Percentiles rank a stretch among this genome's conserved stretches.
phyloP scores from a whole-genome alignment of 164 flowering plant species.

The grape (Vitis vinifera) region DNA sequence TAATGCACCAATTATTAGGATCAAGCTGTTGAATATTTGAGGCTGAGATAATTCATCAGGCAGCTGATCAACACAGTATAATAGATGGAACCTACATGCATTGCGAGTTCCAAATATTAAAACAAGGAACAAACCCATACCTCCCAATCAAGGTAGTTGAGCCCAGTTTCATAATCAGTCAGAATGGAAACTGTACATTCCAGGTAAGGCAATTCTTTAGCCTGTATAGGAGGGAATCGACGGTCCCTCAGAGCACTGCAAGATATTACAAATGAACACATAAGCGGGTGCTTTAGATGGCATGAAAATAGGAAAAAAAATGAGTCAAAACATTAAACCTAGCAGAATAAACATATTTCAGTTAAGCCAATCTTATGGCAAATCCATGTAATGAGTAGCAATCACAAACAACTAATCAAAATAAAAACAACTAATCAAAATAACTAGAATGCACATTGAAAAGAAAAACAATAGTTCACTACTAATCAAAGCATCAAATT shows the following conservation, averaged over 20 bases:
- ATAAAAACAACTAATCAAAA: too few relatives aligned
- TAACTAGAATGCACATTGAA: too few relatives aligned
- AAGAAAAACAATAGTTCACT: too few relatives aligned
- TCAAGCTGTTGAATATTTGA: background rate
- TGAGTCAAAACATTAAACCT: background rate
- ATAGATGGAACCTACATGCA: too few relatives aligned
- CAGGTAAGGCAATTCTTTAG: conserved; percentile 86
- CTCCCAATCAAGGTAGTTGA: conserved; percentile 95
- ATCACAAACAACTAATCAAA: background rate
- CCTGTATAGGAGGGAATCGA: conserved; percentile 90
- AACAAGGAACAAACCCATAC: conserved; percentile 31
- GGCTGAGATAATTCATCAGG: too few relatives aligned
- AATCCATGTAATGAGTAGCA: background rate
- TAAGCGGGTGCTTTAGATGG: background rate
- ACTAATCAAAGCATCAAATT: too few relatives aligned
- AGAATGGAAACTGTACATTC: conserved; percentile 95
- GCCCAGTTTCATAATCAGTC: conserved; percentile 81
- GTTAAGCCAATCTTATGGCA: background rate
- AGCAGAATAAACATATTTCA: background rate
- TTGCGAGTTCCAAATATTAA: background rate
- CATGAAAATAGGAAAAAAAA: background rate
- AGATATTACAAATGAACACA: conserved; percentile 11
- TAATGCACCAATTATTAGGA: background rate
- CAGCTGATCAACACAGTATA: too few relatives aligned
- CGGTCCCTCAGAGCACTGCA: conserved; percentile 94